phyloP scores from a whole-genome alignment of 140 eudicot species.

The Senecio squalidus region DNA sequence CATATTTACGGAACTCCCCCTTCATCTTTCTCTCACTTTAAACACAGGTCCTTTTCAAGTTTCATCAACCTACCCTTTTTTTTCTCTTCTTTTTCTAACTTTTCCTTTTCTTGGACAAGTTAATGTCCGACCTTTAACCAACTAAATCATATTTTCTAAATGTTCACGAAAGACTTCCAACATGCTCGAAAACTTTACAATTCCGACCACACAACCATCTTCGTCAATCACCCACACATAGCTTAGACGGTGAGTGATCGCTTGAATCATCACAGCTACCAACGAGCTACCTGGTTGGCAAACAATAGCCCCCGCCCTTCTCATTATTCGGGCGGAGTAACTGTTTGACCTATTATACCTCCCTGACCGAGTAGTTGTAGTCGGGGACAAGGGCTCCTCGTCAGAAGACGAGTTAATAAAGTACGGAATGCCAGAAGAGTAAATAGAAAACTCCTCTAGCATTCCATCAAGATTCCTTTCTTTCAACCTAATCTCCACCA shows the following conservation, averaged over 20 bases:
- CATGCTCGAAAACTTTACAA: conserved; percentile 65
- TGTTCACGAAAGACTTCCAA: conserved; percentile 53
- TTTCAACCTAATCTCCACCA: conserved; percentile 47
- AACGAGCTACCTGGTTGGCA: conserved; percentile 66
- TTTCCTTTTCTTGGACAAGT: no score
- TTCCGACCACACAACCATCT: conserved; percentile 55
- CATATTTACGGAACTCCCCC: conserved; percentile 13
- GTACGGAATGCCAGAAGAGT: conserved; percentile 19
- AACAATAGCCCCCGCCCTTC: conserved; percentile 61
- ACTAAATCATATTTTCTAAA: conserved; percentile 33
- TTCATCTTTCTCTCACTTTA: conserved; percentile 1
- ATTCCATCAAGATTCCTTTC: conserved; percentile 52
- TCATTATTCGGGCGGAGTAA: conserved; percentile 58
- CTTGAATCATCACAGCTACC: conserved; percentile 89
- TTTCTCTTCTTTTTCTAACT: no score
- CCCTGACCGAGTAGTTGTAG: conserved; percentile 20
- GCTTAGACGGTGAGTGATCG: conserved; percentile 61
- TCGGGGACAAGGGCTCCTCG: conserved; percentile 37
- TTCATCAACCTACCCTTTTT: no score
- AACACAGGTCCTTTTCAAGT: not conserved
- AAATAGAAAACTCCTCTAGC: conserved; percentile 43
- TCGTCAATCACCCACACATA: conserved; percentile 86
- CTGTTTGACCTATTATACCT: conserved; percentile 44
- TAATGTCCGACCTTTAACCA: not conserved
- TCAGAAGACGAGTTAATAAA: conserved; percentile 32